Conservation (phyloP, 2,329 filamentous ascomycete genomes). For the Elsinoe necatrix region DNA sequence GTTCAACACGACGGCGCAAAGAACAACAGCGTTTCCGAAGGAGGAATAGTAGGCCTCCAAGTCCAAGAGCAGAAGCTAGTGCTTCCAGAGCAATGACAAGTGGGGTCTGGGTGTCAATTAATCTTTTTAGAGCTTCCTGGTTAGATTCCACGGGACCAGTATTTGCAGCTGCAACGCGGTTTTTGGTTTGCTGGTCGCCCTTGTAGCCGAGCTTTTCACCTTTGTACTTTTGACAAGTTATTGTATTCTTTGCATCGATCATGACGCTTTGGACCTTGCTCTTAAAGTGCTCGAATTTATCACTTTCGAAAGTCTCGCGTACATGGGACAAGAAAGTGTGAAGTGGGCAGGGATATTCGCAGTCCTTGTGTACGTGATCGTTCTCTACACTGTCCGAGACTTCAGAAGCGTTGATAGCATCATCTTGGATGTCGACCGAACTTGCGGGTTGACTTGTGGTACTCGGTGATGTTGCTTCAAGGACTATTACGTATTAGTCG, state of each 20-base stretch:
- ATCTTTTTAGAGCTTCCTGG: background rate
- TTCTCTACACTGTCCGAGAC: background rate
- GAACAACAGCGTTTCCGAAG: slow-evolving; percentile 43
- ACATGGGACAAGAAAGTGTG: background rate
- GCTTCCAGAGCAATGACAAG: slow-evolving; percentile 36
- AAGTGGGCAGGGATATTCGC: background rate
- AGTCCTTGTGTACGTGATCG: background rate
- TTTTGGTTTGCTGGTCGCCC: background rate
- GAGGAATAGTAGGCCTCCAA: slow-evolving; percentile 37
- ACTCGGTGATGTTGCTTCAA: background rate
- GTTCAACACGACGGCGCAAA: slow-evolving; percentile 43
- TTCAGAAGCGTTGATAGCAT: background rate
- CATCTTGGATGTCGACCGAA: background rate
- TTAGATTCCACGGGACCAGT: background rate
- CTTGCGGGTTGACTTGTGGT: background rate
- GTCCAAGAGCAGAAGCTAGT: slow-evolving; percentile 38
- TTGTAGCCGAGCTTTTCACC: background rate
- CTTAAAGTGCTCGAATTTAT: slow-evolving; percentile 1
- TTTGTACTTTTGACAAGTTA: background rate
- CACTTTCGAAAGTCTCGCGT: background rate
- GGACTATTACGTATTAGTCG: background rate
- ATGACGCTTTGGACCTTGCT: background rate
- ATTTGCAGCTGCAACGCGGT: background rate
- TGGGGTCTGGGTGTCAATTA: slow-evolving; percentile 20
- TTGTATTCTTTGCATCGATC: background rate